Evolutionary conservation across 352 stramenopile genomes (phyloP).

Genomic region (Globisporangium megalacanthum): DNA sequence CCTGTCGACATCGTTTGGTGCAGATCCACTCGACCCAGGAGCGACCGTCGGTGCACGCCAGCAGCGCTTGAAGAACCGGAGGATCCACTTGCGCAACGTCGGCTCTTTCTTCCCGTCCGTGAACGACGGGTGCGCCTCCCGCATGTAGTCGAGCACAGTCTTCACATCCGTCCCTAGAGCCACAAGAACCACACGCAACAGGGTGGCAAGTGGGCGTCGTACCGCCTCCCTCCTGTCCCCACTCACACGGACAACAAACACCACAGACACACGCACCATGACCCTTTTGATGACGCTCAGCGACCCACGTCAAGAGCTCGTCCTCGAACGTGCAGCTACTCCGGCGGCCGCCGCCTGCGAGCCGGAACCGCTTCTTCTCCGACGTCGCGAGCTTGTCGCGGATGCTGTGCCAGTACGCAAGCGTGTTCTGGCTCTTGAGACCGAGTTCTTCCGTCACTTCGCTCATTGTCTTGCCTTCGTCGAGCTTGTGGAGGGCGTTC

Average conservation of each 20-base stretch:
- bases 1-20: conserved; percentile 29
- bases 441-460: conserved; percentile 59
- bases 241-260: not conserved
- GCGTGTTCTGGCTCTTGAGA: conserved; percentile 62
- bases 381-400: conserved; percentile 63
- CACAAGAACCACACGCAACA: no score
- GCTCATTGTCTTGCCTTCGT: conserved; percentile 57
- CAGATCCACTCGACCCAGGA: conserved; percentile 1
- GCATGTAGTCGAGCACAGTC: conserved; percentile 64
- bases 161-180: conserved; percentile 55
- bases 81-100: conserved; percentile 74
- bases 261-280: conserved; percentile 20
- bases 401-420: conserved; percentile 76
- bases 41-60: conserved; percentile 29
- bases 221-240: no score
- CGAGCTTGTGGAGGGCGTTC: conserved; percentile 57
- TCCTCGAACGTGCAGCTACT: conserved; percentile 75
- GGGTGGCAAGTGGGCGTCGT: no score
- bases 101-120: conserved; percentile 78
- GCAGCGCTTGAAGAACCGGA: conserved; percentile 80
- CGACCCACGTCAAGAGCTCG: conserved; percentile 70
- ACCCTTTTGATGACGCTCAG: conserved; percentile 54
- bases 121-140: conserved; percentile 54
- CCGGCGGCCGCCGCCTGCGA: conserved; percentile 52
- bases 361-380: conserved; percentile 70